Evolutionary conservation across 768 basidiomycete species (phyloP).

Genomic region (Daedalea quercina): DNA sequence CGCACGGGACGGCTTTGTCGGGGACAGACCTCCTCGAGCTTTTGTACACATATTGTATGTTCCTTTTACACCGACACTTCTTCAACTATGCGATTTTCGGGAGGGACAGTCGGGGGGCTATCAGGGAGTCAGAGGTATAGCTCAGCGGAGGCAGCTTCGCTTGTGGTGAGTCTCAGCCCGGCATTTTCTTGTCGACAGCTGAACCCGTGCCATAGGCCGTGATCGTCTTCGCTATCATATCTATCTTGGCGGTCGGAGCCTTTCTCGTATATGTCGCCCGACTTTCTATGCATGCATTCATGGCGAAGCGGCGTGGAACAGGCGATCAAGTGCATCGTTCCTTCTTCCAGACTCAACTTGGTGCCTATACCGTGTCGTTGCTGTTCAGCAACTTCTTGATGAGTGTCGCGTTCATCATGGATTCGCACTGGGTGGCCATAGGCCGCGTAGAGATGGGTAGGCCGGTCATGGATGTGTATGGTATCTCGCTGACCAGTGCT

Average conservation of each 20-base stretch:
- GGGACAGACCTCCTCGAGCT: conserved; percentile 18
- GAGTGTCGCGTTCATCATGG: conserved; percentile 46
- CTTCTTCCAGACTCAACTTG: conserved; percentile 69
- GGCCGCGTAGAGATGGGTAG: conserved; percentile 44
- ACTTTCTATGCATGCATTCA: conserved; percentile 33
- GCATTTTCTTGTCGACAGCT: neutral
- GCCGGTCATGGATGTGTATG: conserved; percentile 5
- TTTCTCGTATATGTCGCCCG: conserved; percentile 43
- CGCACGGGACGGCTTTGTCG: conserved; percentile 21
- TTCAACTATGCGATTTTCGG: neutral
- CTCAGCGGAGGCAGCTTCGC: neutral
- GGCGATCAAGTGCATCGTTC: conserved; percentile 24
- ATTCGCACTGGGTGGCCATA: conserved; percentile 40
- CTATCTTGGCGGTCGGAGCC: conserved; percentile 44
- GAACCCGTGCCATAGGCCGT: conserved; percentile 27
- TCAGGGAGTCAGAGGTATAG: too few species aligned
- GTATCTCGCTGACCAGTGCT: neutral
- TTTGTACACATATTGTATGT: conserved; percentile 11
- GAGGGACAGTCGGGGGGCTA: neutral
- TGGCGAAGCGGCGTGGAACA: conserved; percentile 6
- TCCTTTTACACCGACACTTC: conserved; percentile 8
- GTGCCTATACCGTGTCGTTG: conserved; percentile 60
- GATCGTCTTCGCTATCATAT: conserved; percentile 46
- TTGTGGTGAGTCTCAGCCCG: conserved; percentile 16
- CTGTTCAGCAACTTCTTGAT: conserved; percentile 52